Percentiles rank a stretch among this genome's conserved stretches.
Conservation (phyloP, 495 filamentous ascomycete species). For the Cercophora samala region DNA sequence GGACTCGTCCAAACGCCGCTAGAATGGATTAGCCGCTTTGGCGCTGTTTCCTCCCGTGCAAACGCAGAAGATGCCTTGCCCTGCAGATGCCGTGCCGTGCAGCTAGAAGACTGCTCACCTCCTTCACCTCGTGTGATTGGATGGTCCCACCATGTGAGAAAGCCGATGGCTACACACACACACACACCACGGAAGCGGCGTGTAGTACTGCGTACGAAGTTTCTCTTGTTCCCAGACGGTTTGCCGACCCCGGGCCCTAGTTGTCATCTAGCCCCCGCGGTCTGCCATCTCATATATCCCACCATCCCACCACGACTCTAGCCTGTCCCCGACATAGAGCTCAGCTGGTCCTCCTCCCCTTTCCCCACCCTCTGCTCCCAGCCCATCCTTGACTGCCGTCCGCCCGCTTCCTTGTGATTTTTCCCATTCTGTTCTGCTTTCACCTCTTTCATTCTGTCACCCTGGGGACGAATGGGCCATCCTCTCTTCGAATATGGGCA, state of each 20-base stretch:
- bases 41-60: slow-evolving; percentile 13
- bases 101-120: slow-evolving; percentile 3
- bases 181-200: too few relatives aligned
- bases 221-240: too few relatives aligned
- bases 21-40: slow-evolving; percentile 12
- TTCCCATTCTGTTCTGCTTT: neutral
- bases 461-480: slow-evolving; percentile 24
- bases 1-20: neutral
- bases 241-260: neutral
- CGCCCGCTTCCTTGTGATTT: neutral
- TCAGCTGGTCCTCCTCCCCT: neutral
- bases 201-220: too few relatives aligned
- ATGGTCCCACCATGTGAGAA: neutral
- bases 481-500: slow-evolving; percentile 37
- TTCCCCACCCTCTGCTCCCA: neutral
- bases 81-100: slow-evolving; percentile 28
- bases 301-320: neutral
- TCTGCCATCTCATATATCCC: slow-evolving; percentile 1
- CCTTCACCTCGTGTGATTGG: too few relatives aligned
- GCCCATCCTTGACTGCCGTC: slow-evolving; percentile 1
- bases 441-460: neutral
- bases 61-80: slow-evolving; percentile 14
- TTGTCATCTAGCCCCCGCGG: neutral
- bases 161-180: slow-evolving; percentile 1
- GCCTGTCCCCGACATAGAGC: neutral